Evolutionary conservation across 768 basidiomycete genomes (phyloP).

Genomic region (Boletus vermiculosoides): DNA sequence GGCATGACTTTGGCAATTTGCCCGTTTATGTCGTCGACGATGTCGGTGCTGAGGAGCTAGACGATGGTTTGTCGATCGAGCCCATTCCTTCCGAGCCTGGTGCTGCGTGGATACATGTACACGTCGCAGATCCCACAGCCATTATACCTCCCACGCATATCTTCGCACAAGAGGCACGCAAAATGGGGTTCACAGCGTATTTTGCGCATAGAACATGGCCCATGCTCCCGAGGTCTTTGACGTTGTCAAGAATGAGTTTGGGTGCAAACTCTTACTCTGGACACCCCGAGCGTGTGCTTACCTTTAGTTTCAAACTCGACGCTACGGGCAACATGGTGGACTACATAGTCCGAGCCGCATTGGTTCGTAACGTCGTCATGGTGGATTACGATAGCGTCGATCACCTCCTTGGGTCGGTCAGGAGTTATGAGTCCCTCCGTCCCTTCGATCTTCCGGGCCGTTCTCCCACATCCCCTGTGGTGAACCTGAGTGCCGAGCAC

Average conservation of each 20-base stretch:
- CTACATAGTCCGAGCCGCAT: slow-evolving; percentile 63
- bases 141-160: slow-evolving; percentile 69
- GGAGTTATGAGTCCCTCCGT: slow-evolving; percentile 10
- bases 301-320: slow-evolving; percentile 77
- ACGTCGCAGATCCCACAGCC: slow-evolving; percentile 90
- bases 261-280: slow-evolving; percentile 36
- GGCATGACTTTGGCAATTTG: slow-evolving; percentile 83
- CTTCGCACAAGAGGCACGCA: slow-evolving; percentile 56
- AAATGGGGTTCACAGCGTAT: slow-evolving; percentile 57
- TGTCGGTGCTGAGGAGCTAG: slow-evolving; percentile 74
- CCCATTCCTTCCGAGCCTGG: slow-evolving; percentile 56
- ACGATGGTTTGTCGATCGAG: slow-evolving; percentile 90
- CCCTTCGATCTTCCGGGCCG: slow-evolving; percentile 20
- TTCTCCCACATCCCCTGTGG: not conserved
- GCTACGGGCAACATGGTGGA: slow-evolving; percentile 64
- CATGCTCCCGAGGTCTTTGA: slow-evolving; percentile 67
- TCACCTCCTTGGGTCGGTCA: slow-evolving; percentile 37
- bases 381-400: slow-evolving; percentile 73
- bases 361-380: slow-evolving; percentile 65
- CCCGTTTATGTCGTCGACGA: slow-evolving; percentile 90
- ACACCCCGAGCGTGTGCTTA: slow-evolving; percentile 57
- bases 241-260: slow-evolving; percentile 50
- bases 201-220: slow-evolving; percentile 60
- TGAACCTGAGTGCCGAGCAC: slow-evolving; percentile 17
- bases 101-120: slow-evolving; percentile 79